Conservation (phyloP, 352 stramenopile genomes). For the Globisporangium cylindrosporum region DNA sequence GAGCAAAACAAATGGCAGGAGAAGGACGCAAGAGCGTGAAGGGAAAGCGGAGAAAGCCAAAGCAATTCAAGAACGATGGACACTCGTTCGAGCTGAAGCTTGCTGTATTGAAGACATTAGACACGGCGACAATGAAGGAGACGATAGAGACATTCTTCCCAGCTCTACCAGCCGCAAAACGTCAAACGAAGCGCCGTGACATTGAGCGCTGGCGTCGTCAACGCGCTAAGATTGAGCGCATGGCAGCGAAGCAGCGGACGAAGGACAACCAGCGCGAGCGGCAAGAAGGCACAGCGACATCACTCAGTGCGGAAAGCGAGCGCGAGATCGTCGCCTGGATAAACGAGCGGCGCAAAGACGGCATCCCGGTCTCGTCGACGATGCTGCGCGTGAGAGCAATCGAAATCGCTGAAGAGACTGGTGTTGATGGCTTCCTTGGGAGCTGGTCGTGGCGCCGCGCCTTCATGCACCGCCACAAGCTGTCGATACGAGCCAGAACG, state of each 20-base stretch:
- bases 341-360: neutral
- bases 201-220: slow-evolving; percentile 1
- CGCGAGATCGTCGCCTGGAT: neutral
- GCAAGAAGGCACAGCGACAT: neutral
- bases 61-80: slow-evolving; percentile 4
- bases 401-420: neutral
- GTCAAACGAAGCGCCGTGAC: neutral
- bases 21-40: neutral
- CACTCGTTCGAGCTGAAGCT: slow-evolving; percentile 9
- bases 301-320: neutral
- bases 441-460: neutral
- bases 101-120: neutral
- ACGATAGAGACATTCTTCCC: neutral
- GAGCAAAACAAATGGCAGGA: neutral
- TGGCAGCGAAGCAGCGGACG: neutral
- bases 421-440: neutral
- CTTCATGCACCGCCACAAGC: slow-evolving; percentile 1
- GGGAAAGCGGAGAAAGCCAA: slow-evolving; percentile 1
- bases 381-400: slow-evolving; percentile 1
- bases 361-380: neutral
- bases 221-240: neutral
- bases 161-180: neutral
- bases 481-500: neutral
- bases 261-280: slow-evolving; percentile 3
- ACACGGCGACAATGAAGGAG: slow-evolving; percentile 2